Evolutionary conservation across 2,329 filamentous ascomycete genomes (phyloP), one percentile per base, ranked within the genome.

Genomic region (Cyphellophora attinorum): DNA sequence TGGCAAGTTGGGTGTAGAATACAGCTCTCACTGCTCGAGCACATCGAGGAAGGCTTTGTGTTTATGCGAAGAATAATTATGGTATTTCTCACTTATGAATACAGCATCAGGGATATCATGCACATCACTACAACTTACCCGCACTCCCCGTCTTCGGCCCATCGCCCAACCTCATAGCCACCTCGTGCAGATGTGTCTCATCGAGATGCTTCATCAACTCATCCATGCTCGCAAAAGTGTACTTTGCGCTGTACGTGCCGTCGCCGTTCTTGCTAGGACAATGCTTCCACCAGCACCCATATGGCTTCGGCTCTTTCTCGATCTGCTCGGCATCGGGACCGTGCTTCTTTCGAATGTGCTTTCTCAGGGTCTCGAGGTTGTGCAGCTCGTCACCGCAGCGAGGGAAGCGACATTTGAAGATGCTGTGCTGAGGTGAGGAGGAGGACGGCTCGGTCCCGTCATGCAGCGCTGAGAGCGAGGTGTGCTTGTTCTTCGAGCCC

Each of bases 81-180:
- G 18, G 13, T 17, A 23, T 37, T 33, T n/a, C n/a, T n/a, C n/a
- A n/a, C n/a, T n/a, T n/a, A n/a, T n/a, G n/a, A n/a, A n/a, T n/a
- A n/a, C n/a, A n/a, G n/a, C n/a, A n/a, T n/a, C n/a, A n/a, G n/a
- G n/a, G n/a, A n/a, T n/a, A n/a, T n/a, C n/a, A n/a, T n/a, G n/a
- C n/a, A n/a, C n/a, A n/a, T n/a, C n/a, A n/a, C n/a, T n/a, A n/a
- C n/a, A 60, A n/a, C 68, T 71, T 65, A 78, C 74, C 72, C 58
- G 65, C 67, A 48, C 65, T 56, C 41, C 65, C 65, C 38, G 65
- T 63, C 31, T 61, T 61, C 27, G 72, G 73, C 34, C 75, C 74
- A 56, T 78, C 73, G n/a, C 74, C 74, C 28, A 70, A 58, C 45
- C 64, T 59, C 67, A 71, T 72, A n/a, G 68, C 68, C 28, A 76